Evolutionary conservation across 345 rosid genomes (phyloP), one percentile per base, ranked within the genome.

Genomic region (Ailanthus altissimus): DNA sequence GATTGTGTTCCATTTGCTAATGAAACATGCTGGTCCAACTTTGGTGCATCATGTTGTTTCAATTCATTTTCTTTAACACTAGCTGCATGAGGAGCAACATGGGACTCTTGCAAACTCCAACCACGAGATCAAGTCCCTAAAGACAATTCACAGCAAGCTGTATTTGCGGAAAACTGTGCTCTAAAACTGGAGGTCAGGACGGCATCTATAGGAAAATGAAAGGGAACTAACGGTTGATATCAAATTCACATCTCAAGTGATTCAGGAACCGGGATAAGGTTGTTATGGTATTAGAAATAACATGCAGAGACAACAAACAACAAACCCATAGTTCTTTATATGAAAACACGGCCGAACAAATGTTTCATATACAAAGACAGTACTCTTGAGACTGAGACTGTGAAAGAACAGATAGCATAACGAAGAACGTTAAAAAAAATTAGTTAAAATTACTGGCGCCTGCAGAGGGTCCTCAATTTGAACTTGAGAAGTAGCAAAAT

Each of bases 101-200:
- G 62, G 62, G 77, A 69, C 26, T 77, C 89, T 75, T 73, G 83
- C 72, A 83, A 84, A 78, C 74, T 85, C 20, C 73, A 32, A 76
- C 64, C 50, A 42, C 66, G 59, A 18, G 70, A 59, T 45, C 49
- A 80, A 50, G 84, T 75, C 67, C 84, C 88, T 78, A 77, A 38
- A 72, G 79, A 56, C 61, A 56, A 65, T 43, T 70, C 53, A 82
- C 54, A 67, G 21, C 42, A 16, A 73, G 78, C 53, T 53, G 45
- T 80, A 32, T 70, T 72, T 75, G 20, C 71, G 67, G 7, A 0
- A 25, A 59, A 59, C 63, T 59, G 23, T 59, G 23, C 63, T 23
- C 12, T 59, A 23, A 59, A 25, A n/a, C n/a, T n/a, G n/a, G n/a
- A n/a, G n/a, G n/a, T n/a, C n/a, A n/a, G n/a, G n/a, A n/a, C n/a